Evolutionary conservation across 129 eudicot species (phyloP).

Genomic region (Oenanthe sinensis): DNA sequence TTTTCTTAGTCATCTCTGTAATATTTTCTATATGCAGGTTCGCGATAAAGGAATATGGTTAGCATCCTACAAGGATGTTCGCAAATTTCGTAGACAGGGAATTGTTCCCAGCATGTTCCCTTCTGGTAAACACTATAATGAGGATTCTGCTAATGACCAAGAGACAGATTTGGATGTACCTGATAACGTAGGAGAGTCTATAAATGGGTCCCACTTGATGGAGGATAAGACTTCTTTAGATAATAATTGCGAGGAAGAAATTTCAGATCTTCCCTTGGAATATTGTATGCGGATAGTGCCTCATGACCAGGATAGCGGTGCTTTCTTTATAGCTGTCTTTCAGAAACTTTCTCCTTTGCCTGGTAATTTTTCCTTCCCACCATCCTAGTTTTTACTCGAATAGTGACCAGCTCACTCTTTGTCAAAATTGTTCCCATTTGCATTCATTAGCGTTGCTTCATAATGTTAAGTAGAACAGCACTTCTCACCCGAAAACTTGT

Average conservation of each 20-base stretch:
- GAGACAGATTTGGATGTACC: conserved; percentile 20
- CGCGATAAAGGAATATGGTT: conserved; percentile 82
- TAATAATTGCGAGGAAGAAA: conserved; percentile 44
- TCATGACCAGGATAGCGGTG: conserved; percentile 95
- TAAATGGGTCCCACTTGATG: conserved; percentile 6
- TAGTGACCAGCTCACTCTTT: not conserved
- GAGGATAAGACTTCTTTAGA: conserved; percentile 23
- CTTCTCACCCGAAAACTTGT: not conserved
- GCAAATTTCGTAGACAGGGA: conserved; percentile 50
- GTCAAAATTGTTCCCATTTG: not conserved
- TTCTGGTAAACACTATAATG: conserved; percentile 49
- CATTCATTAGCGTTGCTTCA: not conserved
- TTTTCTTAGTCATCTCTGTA: not conserved
- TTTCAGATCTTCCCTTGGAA: conserved; percentile 77
- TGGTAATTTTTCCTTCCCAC: conserved; percentile 27
- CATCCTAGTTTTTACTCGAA: not conserved
- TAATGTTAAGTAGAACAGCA: not conserved
- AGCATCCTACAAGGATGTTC: conserved; percentile 65
- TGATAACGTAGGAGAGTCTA: conserved; percentile 24
- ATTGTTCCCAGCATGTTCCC: conserved; percentile 87
- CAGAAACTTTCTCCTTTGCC: conserved; percentile 67
- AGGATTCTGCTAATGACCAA: conserved; percentile 27
- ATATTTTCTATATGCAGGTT: conserved; percentile 44
- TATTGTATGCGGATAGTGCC: conserved; percentile 97
- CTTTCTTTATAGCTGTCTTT: conserved; percentile 95